These are phyloP conservation scores for Guyanaporus albipodus DNA, from an alignment of 768 basidiomycete species.

Conservation along the genomic window DNA sequence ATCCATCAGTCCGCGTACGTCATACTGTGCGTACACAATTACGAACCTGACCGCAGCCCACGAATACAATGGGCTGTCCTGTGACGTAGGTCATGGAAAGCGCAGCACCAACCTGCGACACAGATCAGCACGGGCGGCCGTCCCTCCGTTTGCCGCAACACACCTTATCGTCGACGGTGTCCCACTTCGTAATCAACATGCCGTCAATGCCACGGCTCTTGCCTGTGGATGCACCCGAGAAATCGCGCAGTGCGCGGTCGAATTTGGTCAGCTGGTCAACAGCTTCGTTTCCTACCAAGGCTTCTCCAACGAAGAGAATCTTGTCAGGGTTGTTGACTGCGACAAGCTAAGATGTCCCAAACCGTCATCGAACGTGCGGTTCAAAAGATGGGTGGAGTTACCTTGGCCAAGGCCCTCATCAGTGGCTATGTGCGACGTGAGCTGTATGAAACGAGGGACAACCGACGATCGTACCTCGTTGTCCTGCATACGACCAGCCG, in stretches of 20 bases:
- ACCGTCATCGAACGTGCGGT: not conserved
- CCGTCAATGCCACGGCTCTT: slow-evolving; percentile 94
- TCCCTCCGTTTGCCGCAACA: slow-evolving; percentile 14
- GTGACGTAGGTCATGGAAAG: slow-evolving; percentile 99
- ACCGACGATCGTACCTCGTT: slow-evolving; percentile 66
- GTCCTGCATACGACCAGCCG: slow-evolving; percentile 98
- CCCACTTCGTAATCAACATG: slow-evolving; percentile 98
- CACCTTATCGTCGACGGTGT: slow-evolving; percentile 96
- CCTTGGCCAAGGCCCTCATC: slow-evolving; percentile 98
- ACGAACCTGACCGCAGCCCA: slow-evolving; percentile 92
- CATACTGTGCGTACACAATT: not conserved
- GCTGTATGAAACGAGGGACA: not conserved
- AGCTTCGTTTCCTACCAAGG: slow-evolving; percentile 96
- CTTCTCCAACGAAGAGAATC: slow-evolving; percentile 97
- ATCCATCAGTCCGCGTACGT: slow-evolving; percentile 9
- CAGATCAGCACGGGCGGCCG: not conserved
- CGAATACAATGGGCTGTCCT: slow-evolving; percentile 96
- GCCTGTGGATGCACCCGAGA: slow-evolving; percentile 65
- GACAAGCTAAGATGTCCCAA: slow-evolving; percentile 57
- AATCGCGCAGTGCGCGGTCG: slow-evolving; percentile 89
- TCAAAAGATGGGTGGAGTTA: slow-evolving; percentile 24
- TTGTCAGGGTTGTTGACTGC: slow-evolving; percentile 94
- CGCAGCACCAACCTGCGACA: slow-evolving; percentile 86
- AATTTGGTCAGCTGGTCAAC: slow-evolving; percentile 98
- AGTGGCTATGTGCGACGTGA: slow-evolving; percentile 55